Evolutionary conservation across 2,329 filamentous ascomycete genomes (phyloP), one percentile per base, ranked within the genome.

Genomic region (Nectriaceae sp.): DNA sequence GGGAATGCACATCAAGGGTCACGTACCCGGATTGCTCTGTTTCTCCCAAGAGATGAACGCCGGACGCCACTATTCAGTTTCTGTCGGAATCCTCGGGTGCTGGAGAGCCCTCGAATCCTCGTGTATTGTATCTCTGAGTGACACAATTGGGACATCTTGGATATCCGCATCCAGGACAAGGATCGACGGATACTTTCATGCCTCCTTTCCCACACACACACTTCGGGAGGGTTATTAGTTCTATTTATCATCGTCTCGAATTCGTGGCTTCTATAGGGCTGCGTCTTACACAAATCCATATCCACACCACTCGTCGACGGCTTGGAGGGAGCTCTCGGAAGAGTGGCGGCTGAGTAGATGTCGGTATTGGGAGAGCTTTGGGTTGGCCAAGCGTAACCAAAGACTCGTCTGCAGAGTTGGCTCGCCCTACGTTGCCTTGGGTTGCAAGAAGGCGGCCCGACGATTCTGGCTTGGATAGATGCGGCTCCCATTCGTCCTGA

Each of bases 191-290:
- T 0, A 58, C 37, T 38, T 59, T 59, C 56, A 59, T 59, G 0
- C 56, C 55, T 3, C 55, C 53, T 4, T 59, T 44, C 1, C 54
- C 53, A 4, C 56, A 59, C 0, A 24, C 19, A n/a, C 56, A 59
- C 56, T 59, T 1, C 1, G 6, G 21, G 20, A 1, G 11, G 39
- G 19, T 4, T 15, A 57, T 54, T 29, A 19, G 18, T 40, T 31
- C n/a, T 29, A 22, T 21, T 33, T 20, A 21, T 19, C 26, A 20
- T 20, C 26, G 26, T 31, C 15, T 8, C 10, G 26, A 31, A 31
- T 8, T 29, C 24, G 13, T 4, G 22, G 21, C 46, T 20, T 18
- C 38, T 29, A 20, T n/a, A 24, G 10, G 13, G 21, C 37, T 31
- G 24, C 31, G 19, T 45, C 47, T 8, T 24, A 50, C 47, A 16